phyloP scores from a whole-genome alignment of 192 early-diverging fungal species.

The Umbelopsis sp. region DNA sequence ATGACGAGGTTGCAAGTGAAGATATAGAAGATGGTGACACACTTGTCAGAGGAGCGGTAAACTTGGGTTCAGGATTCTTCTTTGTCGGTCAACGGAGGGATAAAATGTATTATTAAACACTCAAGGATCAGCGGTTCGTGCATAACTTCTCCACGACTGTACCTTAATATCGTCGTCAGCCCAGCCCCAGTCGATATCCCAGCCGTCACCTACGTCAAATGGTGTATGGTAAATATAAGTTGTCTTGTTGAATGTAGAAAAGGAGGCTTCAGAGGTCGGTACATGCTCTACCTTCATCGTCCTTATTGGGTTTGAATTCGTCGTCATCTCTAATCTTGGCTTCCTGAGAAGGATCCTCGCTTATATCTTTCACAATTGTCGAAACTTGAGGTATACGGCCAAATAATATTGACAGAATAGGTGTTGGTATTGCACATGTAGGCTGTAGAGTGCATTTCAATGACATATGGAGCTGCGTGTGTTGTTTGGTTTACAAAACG shows the following conservation, averaged over 20 bases:
- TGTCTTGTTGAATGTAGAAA: neutral
- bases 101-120: too few relatives aligned
- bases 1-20: constrained; percentile 2
- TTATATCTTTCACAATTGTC: constrained; percentile 26
- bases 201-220: constrained; percentile 24
- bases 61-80: neutral
- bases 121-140: too few relatives aligned
- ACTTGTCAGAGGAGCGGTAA: neutral
- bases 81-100: neutral
- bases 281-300: neutral
- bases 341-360: constrained; percentile 17
- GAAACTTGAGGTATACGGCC: constrained; percentile 35
- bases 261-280: neutral
- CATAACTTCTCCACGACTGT: too few relatives aligned
- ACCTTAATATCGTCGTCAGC: constrained; percentile 27
- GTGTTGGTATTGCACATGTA: constrained; percentile 34
- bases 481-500: neutral
- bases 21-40: neutral
- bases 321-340: constrained; percentile 17
- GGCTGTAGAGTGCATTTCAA: constrained; percentile 35
- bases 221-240: neutral
- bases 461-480: neutral
- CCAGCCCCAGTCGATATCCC: constrained; percentile 40
- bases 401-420: constrained; percentile 36
- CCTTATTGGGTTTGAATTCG: neutral